Base-by-base conservation (phyloP, 2,329 filamentous ascomycete genomes). In the Diaporthe longicolla region DNA sequence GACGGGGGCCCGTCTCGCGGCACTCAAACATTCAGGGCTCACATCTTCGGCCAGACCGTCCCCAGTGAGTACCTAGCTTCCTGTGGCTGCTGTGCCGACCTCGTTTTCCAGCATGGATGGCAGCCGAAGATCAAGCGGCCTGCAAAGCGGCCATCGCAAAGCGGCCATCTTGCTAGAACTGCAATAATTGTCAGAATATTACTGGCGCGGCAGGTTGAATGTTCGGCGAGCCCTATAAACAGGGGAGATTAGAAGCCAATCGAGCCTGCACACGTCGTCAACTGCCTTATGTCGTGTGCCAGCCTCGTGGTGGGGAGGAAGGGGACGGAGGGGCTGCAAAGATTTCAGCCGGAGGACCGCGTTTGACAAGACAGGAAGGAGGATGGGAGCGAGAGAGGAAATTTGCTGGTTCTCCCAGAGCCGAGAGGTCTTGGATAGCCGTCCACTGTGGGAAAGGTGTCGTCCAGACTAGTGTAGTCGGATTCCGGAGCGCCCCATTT, bases 291-390 rank as follows among this genome's bases (percentile, higher is more conserved):
- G 35, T 55, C 32, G 57, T 63, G 57, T 63, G 37, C 35, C 26
- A 54, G 59, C 50, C 50, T 70, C 40, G 26, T 40, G 66, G 66
- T 57, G 66, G 66, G 50, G 66, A 70, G 66, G 52, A 58, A 70
- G 19, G 26, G 24, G 19, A 26, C 19, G 43, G 68, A 58, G 68
- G 57, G 70, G 45, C 57, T 71, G 57, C 70, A 63, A 45, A 63
- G 45, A 63, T 71, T 63, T 63, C 70, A 71, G 70, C 70, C 45
- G 35, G 57, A 21, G 48, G 8, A 55, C 26, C 19, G 57, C 24
- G 57, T 59, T 40, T 43, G 70, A 71, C 70, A 21, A 54, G 70
- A 71, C 45, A 71, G 70, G 70, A 71, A 71, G 70, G 70, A 71
- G 59, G 57, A 37, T 32, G 26, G 54, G 26, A 57, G 43, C 24